Base-by-base conservation (phyloP, 129 eudicot genomes). In the Lactuca saligna region DNA sequence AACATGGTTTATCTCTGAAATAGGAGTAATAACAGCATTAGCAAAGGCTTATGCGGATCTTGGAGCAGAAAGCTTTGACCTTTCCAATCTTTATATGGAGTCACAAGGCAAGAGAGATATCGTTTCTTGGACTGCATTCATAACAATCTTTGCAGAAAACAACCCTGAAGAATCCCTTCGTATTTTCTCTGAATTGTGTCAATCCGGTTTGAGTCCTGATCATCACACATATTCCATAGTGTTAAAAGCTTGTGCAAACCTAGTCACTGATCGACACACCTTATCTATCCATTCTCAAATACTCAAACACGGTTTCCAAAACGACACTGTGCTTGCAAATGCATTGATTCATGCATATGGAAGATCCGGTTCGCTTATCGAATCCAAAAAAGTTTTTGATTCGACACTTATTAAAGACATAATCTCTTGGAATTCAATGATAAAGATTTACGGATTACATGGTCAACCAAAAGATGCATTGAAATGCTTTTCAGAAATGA, bases 351-450 rank as follows among this genome's bases (percentile, higher is more conserved):
- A 91, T 65, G 92, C 97, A 1, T 85, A 87, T 76, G 87, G 86
- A 68, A 85, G 97, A 70, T 83, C 85, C 49, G 97, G 97, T 44
- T 85, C 86, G 0, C 68, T 88, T 49, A 20, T 35, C 15, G 60
- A 63, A 51, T 80, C 91, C 29, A 48, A 56, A 64, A 68, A 67
- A 75, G 90, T 91, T 57, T 91, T 91, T 25, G 62, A 79, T 62
- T 81, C 68, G 51, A 83, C 81, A 78, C 51, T 60, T 13, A 13
- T 8, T 6, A 79, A 78, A 60, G 96, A 91, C 70, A 73, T 82
- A 8, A 75, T 91, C 14, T 81, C 97, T 55, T 91, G 97, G 97
- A 91, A 91, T 68, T 79, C 97, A 42, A 81, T 90, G 73, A 75
- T 90, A 63, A 87, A 87, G 80, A 89, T 85, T 72, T 90, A 83